Conservation (phyloP, 495 filamentous ascomycete genomes). For the Arthonia radiata region DNA sequence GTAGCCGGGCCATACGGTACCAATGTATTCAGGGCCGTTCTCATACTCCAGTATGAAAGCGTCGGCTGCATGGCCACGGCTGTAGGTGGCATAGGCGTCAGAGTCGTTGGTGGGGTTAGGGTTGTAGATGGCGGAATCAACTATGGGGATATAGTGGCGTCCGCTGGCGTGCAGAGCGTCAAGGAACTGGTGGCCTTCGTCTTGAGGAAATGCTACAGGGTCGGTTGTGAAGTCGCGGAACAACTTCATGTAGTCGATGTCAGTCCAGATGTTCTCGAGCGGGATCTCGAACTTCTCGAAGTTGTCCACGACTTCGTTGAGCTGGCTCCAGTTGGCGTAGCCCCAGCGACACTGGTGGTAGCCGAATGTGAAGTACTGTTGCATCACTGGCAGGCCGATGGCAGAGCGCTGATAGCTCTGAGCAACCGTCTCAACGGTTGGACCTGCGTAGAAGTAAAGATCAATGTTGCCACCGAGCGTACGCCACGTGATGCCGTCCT, state of each 20-base stretch:
- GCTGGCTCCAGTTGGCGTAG: constrained; percentile 29
- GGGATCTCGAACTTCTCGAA: constrained; percentile 36
- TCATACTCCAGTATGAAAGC: constrained; percentile 40
- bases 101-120: constrained; percentile 31
- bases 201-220: constrained; percentile 20
- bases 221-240: constrained; percentile 34
- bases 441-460: constrained; percentile 36
- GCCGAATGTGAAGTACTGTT: constrained; percentile 36
- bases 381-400: constrained; percentile 35
- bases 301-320: constrained; percentile 30
- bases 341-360: constrained; percentile 45
- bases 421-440: constrained; percentile 28
- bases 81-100: constrained; percentile 45
- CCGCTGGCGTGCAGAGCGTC: constrained; percentile 34
- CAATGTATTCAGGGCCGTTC: constrained; percentile 35
- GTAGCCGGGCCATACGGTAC: constrained; percentile 38
- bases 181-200: constrained; percentile 33
- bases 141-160: constrained; percentile 59
- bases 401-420: constrained; percentile 29
- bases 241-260: constrained; percentile 30
- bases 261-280: constrained; percentile 40
- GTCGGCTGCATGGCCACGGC: constrained; percentile 35
- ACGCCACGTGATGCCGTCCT: constrained; percentile 52
- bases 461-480: constrained; percentile 37
- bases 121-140: constrained; percentile 63